Evolutionary conservation across 2,329 filamentous ascomycete genomes (phyloP).

Genomic region (Bipolaris oryzae): DNA sequence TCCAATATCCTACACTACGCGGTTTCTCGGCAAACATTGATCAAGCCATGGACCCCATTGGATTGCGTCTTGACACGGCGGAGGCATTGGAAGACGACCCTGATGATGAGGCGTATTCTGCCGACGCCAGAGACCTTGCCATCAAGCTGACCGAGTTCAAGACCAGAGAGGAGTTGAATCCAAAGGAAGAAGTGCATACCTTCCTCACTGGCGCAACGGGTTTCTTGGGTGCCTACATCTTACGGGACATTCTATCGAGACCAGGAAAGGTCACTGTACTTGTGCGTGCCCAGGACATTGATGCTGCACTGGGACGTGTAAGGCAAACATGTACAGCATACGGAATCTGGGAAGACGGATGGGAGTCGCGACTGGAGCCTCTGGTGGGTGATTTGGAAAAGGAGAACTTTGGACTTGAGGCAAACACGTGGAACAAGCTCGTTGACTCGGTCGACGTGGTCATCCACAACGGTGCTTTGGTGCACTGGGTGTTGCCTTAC

Average conservation of each 20-base stretch:
- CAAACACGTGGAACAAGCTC: constrained; percentile 68
- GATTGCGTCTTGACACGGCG: constrained; percentile 51
- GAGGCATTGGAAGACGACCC: constrained; percentile 53
- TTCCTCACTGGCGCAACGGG: constrained; percentile 90
- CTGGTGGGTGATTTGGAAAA: constrained; percentile 77
- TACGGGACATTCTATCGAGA: constrained; percentile 74
- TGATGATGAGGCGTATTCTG: constrained; percentile 60
- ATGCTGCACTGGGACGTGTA: constrained; percentile 68
- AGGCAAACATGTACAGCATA: constrained; percentile 73
- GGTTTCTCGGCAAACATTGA: constrained; percentile 62
- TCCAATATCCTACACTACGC: constrained; percentile 67
- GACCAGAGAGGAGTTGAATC: constrained; percentile 49
- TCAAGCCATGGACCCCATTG: constrained; percentile 56
- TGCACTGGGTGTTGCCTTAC: constrained; percentile 85
- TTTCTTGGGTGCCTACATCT: constrained; percentile 82
- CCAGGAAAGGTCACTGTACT: constrained; percentile 73
- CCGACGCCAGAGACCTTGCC: constrained; percentile 60
- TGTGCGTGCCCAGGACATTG: constrained; percentile 70
- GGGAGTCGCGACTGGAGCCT: constrained; percentile 67
- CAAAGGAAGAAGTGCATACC: constrained; percentile 60
- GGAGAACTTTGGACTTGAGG: constrained; percentile 73
- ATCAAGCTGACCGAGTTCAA: constrained; percentile 53
- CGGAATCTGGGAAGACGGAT: constrained; percentile 75
- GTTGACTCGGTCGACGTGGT: constrained; percentile 69
- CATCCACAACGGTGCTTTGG: constrained; percentile 73